These are phyloP conservation scores for Oryza coarctata DNA, from an alignment of 176 grass and related monocot genomes.

Conservation along the genomic window DNA sequence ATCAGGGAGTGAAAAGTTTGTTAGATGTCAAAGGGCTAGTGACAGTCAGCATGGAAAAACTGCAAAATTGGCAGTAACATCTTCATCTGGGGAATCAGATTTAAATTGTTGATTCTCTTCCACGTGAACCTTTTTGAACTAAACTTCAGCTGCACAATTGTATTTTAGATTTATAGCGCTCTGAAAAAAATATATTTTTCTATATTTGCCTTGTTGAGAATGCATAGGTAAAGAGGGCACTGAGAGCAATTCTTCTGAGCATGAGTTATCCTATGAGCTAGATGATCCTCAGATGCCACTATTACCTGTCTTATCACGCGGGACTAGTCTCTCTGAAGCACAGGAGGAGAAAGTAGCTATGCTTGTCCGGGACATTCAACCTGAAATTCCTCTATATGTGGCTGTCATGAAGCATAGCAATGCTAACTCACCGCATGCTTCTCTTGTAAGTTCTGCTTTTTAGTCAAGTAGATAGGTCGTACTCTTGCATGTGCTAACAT, in stretches of 20 bases:
- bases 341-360: slow-evolving; percentile 3
- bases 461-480: background rate
- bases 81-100: slow-evolving; percentile 1
- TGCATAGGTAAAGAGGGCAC: background rate
- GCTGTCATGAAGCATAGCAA: slow-evolving; percentile 27
- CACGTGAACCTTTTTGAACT: background rate
- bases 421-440: background rate
- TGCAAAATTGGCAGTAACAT: background rate
- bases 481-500: background rate
- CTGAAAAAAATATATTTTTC: background rate
- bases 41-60: slow-evolving; percentile 4
- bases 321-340: background rate
- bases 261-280: background rate
- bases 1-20: background rate
- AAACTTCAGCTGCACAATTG: background rate
- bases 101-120: background rate
- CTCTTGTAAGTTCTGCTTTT: slow-evolving; percentile 19
- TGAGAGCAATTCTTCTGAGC: background rate
- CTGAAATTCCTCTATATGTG: slow-evolving; percentile 25
- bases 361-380: slow-evolving; percentile 15
- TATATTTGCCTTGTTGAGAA: background rate
- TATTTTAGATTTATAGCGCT: background rate
- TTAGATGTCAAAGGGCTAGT: background rate
- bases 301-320: background rate
- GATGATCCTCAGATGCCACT: background rate